Evolutionary conservation across 2,329 filamentous ascomycete genomes (phyloP), one percentile per base, ranked within the genome.

Genomic region (Penicillium olsonii): DNA sequence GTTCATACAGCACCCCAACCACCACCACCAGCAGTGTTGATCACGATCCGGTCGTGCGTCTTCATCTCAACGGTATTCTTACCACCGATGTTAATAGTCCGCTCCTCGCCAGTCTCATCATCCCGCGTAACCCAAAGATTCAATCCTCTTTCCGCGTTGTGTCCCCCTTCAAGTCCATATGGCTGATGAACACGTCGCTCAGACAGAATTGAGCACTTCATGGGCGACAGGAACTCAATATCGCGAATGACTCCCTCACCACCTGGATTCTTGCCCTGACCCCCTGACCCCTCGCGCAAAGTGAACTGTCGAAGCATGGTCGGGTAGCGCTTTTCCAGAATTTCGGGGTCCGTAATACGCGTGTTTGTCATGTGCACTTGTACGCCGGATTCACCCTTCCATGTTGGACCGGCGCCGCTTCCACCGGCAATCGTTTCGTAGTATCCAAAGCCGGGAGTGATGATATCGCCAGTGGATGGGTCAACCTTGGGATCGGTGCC

Each of bases 341-440:
- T 84, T 66, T 95, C 89, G 0, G 86, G 81, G 66, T 95, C 89
- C 0, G 89, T 92, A 65, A 92, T 94, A 5, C 89, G 81, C 1
- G 88, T 94, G 68, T 94, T 95, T 10, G 89, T 94, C 87, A 92
- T 92, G 72, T 92, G 88, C 4, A 84, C 87, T 66, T 94, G 88
- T 27, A 92, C 87, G 18, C 88, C 88, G 49, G 78, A 84, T 19
- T 88, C 87, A 19, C 89, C 89, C 51, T 86, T 79, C 89, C 89
- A 94, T 18, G 80, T 79, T 0, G 85, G 82, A 0, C 89, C 89
- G 0, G 89, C 90, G 37, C 88, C 90, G 37, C 82, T 85, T 2
- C 89, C 90, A 34, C 90, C 89, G 0, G 88, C 87, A 53, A 94
- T 92, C 2, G 90, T 94, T 69, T 94, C 90, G 68, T 92, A 92